Evolutionary conservation across 2,329 filamentous ascomycete genomes (phyloP).

Genomic region (Apiospora malaysiana): DNA sequence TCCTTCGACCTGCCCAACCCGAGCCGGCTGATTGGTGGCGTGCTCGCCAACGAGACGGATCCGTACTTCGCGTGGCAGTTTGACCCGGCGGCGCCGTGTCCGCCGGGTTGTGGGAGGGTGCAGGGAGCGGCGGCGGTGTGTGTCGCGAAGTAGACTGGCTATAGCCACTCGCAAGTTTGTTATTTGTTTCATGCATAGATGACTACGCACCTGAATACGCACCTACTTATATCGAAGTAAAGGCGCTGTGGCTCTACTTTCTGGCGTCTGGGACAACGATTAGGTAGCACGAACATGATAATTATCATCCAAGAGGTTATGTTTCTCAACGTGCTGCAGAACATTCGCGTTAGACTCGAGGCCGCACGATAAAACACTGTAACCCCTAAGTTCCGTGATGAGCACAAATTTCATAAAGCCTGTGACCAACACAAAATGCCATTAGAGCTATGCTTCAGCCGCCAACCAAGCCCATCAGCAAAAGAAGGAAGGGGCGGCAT

Average conservation of each 20-base stretch:
- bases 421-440: slow-evolving; percentile 1
- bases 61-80: slow-evolving; percentile 61
- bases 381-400: background rate
- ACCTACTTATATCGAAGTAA: no score
- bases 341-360: background rate
- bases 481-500: background rate
- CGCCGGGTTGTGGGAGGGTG: slow-evolving; percentile 19
- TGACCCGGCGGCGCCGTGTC: slow-evolving; percentile 34
- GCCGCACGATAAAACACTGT: background rate
- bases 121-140: background rate
- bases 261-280: no score
- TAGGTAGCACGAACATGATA: no score
- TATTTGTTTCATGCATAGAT: background rate
- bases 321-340: background rate
- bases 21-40: slow-evolving; percentile 48
- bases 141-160: background rate
- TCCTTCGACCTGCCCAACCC: slow-evolving; percentile 42
- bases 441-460: background rate
- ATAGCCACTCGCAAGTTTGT: no score
- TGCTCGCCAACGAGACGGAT: slow-evolving; percentile 60
- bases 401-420: background rate
- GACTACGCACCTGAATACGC: no score
- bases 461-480: background rate
- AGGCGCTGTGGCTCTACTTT: no score
- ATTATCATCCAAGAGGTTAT: no score